These are phyloP conservation scores for Fusarium sp. DNA, from an alignment of 2,329 filamentous ascomycete species.

Conservation along the genomic window DNA sequence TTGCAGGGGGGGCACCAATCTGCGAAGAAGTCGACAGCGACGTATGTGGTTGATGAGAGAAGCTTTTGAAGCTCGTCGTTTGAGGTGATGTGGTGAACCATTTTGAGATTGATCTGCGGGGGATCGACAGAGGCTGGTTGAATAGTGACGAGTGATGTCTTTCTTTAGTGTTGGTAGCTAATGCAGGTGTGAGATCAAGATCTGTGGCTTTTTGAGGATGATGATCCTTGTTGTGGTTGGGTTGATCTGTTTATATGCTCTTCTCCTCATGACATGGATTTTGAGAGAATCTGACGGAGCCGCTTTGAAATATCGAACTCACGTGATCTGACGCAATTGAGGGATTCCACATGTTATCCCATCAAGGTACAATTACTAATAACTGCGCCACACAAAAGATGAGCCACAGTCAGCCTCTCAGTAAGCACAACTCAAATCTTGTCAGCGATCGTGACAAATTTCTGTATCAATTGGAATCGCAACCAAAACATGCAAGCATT, in stretches of 20 bases:
- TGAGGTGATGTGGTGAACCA: conserved; percentile 50
- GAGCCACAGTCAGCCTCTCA: conserved; percentile 13
- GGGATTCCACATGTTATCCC: conserved; percentile 9
- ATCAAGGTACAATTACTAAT: not conserved
- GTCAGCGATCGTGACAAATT: not conserved
- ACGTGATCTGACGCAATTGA: conserved; percentile 42
- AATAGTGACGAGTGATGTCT: not conserved
- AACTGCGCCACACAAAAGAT: not conserved
- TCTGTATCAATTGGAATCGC: not conserved
- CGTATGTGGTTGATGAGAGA: conserved; percentile 55
- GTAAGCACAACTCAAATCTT: not conserved
- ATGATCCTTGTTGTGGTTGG: not conserved
- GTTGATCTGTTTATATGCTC: conserved; percentile 20
- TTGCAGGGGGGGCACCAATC: conserved; percentile 65
- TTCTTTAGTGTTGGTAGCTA: not conserved
- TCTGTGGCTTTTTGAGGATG: not conserved
- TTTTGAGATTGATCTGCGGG: conserved; percentile 22
- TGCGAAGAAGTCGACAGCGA: conserved; percentile 63
- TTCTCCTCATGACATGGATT: conserved; percentile 29
- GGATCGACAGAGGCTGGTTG: not conserved
- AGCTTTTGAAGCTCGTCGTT: conserved; percentile 53
- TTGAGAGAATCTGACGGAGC: conserved; percentile 37
- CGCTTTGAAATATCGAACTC: conserved; percentile 37
- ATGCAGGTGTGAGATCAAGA: not conserved
- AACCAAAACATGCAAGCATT: not conserved